Evolutionary conservation across 73 alveolate genomes (phyloP).

Genomic region (Stentor coeruleus): DNA sequence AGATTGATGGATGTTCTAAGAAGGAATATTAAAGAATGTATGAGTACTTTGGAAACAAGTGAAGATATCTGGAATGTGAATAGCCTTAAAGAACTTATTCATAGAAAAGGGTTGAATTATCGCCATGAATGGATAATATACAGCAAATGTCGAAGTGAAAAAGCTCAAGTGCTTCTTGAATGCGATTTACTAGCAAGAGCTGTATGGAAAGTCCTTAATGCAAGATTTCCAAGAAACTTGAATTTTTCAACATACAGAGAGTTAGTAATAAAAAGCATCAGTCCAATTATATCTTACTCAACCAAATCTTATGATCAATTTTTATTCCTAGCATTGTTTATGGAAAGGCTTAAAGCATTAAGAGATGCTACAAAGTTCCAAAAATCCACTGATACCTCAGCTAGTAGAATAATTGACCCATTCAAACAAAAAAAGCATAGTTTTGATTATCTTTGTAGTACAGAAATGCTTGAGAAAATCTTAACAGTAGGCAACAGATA

Average conservation of each 20-base stretch:
- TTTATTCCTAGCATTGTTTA: background rate
- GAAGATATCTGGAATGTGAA: constrained; percentile 31
- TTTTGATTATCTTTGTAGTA: background rate
- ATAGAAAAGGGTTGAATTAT: constrained; percentile 48
- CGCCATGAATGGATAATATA: constrained; percentile 38
- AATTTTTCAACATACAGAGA: background rate
- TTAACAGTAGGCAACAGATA: background rate
- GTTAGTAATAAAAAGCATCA: background rate
- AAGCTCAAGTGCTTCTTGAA: constrained; percentile 32
- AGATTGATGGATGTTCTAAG: background rate
- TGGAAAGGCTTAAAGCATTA: constrained; percentile 1
- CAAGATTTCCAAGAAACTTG: background rate
- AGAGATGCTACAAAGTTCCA: background rate
- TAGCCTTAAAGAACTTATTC: constrained; percentile 46
- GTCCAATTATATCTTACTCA: background rate
- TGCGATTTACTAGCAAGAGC: constrained; percentile 43
- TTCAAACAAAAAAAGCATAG: background rate
- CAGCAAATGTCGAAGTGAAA: constrained; percentile 24
- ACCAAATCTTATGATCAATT: background rate
- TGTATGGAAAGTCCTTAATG: constrained; percentile 33
- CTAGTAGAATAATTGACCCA: constrained; percentile 2
- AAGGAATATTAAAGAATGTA: constrained; percentile 25
- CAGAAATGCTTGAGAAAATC: background rate
- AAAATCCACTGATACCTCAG: background rate
- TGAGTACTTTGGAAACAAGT: constrained; percentile 31